Conservation (phyloP, 208 protist genomes). For the Trypanosoma melophagium region DNA sequence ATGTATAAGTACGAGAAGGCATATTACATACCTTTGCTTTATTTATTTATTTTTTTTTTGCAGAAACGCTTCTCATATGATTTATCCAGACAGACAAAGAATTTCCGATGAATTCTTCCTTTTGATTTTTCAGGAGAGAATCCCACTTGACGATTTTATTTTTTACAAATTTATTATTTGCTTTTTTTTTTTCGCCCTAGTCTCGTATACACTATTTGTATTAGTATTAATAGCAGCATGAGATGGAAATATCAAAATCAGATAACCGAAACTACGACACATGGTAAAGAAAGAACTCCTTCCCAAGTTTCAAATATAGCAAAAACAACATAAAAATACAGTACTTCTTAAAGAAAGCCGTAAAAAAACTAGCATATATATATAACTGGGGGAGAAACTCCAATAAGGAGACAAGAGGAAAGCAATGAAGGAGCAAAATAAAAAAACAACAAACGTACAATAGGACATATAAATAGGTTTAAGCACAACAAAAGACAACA, state of each 20-base stretch:
- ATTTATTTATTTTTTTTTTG: too few species aligned
- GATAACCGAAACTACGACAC: too few species aligned
- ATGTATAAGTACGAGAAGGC: too few species aligned
- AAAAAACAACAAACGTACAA: conserved; percentile 8
- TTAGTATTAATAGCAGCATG: too few species aligned
- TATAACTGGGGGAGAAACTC: background rate
- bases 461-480: background rate
- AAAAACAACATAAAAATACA: background rate
- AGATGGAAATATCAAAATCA: too few species aligned
- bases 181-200: background rate
- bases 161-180: background rate
- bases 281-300: background rate
- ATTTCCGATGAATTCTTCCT: too few species aligned
- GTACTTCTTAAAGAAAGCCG: background rate
- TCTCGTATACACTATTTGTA: too few species aligned
- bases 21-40: too few species aligned
- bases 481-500: conserved; percentile 2
- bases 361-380: conserved; percentile 2
- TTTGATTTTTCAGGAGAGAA: conserved; percentile 4
- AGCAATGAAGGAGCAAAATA: background rate
- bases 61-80: too few species aligned
- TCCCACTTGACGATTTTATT: background rate
- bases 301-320: background rate
- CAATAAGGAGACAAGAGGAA: too few species aligned
- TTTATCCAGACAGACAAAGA: too few species aligned